phyloP scores from a whole-genome alignment of 352 stramenopile species.

The Globisporangium paddicum region DNA sequence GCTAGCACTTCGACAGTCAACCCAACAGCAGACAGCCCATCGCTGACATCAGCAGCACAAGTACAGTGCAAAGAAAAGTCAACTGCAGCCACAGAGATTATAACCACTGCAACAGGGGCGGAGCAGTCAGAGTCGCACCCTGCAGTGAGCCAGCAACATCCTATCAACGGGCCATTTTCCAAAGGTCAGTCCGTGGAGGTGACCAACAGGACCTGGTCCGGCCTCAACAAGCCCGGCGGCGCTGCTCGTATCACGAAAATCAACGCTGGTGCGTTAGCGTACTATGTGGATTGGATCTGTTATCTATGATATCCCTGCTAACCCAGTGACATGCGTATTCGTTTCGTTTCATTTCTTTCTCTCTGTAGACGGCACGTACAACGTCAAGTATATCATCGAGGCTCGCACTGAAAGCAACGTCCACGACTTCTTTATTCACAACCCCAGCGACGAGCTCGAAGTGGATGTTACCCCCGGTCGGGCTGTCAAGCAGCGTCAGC shows the following conservation, averaged over 20 bases:
- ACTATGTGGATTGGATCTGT: too few species aligned
- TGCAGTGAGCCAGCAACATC: conserved; percentile 9
- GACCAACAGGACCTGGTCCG: conserved; percentile 81
- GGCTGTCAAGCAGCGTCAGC: conserved; percentile 21
- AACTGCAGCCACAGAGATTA: not conserved
- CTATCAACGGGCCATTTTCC: conserved; percentile 31
- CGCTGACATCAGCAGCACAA: not conserved
- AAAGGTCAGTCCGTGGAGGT: conserved; percentile 86
- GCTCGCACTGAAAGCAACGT: conserved; percentile 24
- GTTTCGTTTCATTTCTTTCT: not conserved
- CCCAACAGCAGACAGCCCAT: not conserved
- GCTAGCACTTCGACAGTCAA: not conserved
- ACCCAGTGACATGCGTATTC: conserved; percentile 10
- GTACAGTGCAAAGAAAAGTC: not conserved
- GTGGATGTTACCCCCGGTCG: conserved; percentile 37
- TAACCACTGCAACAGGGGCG: not conserved
- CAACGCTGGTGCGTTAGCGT: conserved; percentile 25
- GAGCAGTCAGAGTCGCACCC: conserved; percentile 4
- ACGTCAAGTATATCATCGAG: conserved; percentile 58
- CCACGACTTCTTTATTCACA: conserved; percentile 33
- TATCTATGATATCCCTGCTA: not conserved
- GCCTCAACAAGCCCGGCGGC: conserved; percentile 91
- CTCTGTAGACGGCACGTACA: conserved; percentile 37
- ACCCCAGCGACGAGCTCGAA: conserved; percentile 30
- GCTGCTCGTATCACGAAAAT: conserved; percentile 71